Evolutionary conservation across 495 filamentous ascomycete genomes (phyloP).

Genomic region (Tetracladium marchalianum): DNA sequence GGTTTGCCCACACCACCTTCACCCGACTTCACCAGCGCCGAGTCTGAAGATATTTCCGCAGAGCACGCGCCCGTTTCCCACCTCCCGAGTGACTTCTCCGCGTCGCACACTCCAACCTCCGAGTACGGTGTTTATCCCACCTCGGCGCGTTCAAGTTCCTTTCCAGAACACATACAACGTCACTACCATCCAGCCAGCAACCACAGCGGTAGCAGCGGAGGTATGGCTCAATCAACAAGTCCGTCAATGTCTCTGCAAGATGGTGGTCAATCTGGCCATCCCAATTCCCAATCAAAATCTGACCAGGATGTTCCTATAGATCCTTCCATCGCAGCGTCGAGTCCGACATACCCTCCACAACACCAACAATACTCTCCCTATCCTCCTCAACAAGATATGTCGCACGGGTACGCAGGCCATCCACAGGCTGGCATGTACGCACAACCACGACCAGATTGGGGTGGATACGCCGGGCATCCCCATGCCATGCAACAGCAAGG

Average conservation of each 20-base stretch:
- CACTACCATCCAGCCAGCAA: constrained; percentile 64
- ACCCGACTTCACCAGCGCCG: constrained; percentile 53
- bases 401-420: constrained; percentile 54
- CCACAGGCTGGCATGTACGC: constrained; percentile 45
- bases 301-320: constrained; percentile 97
- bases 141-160: constrained; percentile 68
- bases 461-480: constrained; percentile 56
- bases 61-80: constrained; percentile 80
- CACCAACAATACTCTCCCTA: constrained; percentile 68
- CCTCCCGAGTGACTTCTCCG: constrained; percentile 58
- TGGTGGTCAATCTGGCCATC: constrained; percentile 54
- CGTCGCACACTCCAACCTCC: constrained; percentile 75
- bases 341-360: constrained; percentile 76
- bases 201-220: constrained; percentile 65
- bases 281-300: constrained; percentile 69
- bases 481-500: constrained; percentile 46
- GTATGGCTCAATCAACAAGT: constrained; percentile 98
- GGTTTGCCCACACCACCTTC: constrained; percentile 87
- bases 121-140: constrained; percentile 78
- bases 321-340: constrained; percentile 92
- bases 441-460: constrained; percentile 70
- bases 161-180: constrained; percentile 66
- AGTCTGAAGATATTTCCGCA: constrained; percentile 75
- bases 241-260: constrained; percentile 78
- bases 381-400: constrained; percentile 79